Base-by-base conservation (phyloP, 768 basidiomycete species). In the Russula brevipes region DNA sequence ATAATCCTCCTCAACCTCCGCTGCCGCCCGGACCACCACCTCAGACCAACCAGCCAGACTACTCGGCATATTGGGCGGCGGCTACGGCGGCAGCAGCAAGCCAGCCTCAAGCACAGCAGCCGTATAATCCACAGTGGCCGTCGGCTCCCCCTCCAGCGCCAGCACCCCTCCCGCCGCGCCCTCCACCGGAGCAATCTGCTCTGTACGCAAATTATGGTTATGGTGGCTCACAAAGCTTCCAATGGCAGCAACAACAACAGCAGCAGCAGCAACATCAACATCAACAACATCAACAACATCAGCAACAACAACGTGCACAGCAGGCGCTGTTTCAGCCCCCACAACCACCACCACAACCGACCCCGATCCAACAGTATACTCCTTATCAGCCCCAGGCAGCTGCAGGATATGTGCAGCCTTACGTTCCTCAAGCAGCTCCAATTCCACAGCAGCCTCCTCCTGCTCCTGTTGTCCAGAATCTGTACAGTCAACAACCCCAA, bases 131-230 rank as follows among this genome's bases (percentile, higher is more conserved):
- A 12, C 87, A 89, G 73, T 88, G 86, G 87, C 78, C 77, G 56
- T 61, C 60, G 33, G 73, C 83, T 14, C 79, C 85, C 4, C 87
- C 85, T 71, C 68, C 76, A 17, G 71, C 72, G 30, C 72, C 74
- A 41, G 71, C 72, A 31, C 66, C 71, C 30, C 60, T 64, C 10
- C 81, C 84, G 41, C 81, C 85, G 49, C 78, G 86, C 54, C 87
- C 88, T 38, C 79, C 89, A 38, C 79, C 88, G 14, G 89, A 92
- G 68, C 91, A 93, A 71, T 89, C 86, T 71, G 86, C 89, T 31
- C 75, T 94, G 24, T 95, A 94, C 71, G 91, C 91, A 1, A 94
- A 94, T 72, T 95, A 95, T 71, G 93, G 93, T 38, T 95, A 96
- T 72, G 90, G 91, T 2, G 81, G 84, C 53, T 86, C 88, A 68